Base-by-base conservation (phyloP, 768 basidiomycete genomes). In the Pleurotus salmoneostramineus region DNA sequence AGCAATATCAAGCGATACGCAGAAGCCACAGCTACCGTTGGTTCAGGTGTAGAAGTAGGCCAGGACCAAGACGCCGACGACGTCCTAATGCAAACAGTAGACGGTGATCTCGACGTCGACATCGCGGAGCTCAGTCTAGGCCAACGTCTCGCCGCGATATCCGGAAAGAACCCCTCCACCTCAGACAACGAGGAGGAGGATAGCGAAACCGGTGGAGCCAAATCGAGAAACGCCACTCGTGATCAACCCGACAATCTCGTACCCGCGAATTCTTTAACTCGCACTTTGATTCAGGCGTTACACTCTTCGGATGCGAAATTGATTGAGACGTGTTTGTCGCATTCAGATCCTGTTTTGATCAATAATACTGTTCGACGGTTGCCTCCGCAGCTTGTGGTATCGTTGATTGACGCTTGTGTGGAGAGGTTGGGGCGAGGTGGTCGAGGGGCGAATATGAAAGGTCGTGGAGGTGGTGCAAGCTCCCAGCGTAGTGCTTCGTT, bases 221-320 rank as follows among this genome's bases (percentile, higher is more conserved):
- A 64, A 49, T 56, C 58, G 37, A 63, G 64, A 43, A 66, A 63
- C 21, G 59, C 64, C 37, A 17, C 27, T 43, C 52, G 40, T 17
- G 32, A 70, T 64, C 66, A 71, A 34, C 60, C 66, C 21, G 70
- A 68, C 58, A 66, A 76, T n/a, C 70, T 79, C 42, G 77, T 86
- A 15, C 91, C 95, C 37, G 85, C 93, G 1, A 85, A 88, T 62
- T 95, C 96, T 0, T 81, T 98, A 59, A 93, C 96, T 31, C 88
- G 94, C 56, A 95, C 96, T 31, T 80, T 99, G 50, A 91, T 96
- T 58, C 97, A 99, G 74, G 96, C 97, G 0, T 74, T 99, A 31
- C 97, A 99, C 69, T 98, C 97, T 0, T 88, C 91, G 15, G 97
- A 99, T 75, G 83, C 90, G 2, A 83, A 84, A 7, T 76, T 98